Base-by-base conservation (phyloP, 2,329 filamentous ascomycete species). In the Cryphonectria naterciae region DNA sequence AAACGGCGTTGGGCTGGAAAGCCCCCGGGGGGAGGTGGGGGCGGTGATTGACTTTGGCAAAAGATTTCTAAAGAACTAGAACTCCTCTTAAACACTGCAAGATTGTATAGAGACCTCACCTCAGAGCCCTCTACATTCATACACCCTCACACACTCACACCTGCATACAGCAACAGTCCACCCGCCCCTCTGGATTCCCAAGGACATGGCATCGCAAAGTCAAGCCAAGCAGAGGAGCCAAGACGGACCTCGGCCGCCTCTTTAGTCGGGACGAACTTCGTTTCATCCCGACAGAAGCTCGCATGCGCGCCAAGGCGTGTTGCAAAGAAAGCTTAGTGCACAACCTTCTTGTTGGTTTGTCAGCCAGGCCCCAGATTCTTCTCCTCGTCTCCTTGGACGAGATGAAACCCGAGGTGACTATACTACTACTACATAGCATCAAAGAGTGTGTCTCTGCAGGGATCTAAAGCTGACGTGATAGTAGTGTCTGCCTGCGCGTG, bases 241-340 rank as follows among this genome's bases (percentile, higher is more conserved):
- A 61, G 35, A 58, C 17, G 25, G 35, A 58, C 22, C 32, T 39
- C 22, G 54, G 10, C 32, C 35, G 28, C 64, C 46, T 68, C 54
- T 65, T 65, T 65, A 19, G 43, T 70, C 43, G 65, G 67, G 68
- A 70, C 65, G 68, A 49, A 60, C 46, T 43, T n/a, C 22, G 56
- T 68, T 70, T 70, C 65, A 68, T 70, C 68, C 49, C 58, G 35
- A 43, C 37, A 60, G 25, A 39, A 32, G 58, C 35, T 61, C 17
- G 35, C 22, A 7, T n/a, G 10, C 35, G 19, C 58, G 58, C 35
- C 19, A 61, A 61, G 58, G 5, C 32, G 32, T 15, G 7, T 61
- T 19, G 22, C 22, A n/a, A 37, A 10, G 11, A 13, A 61, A 61
- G 22, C 35, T 61, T 61, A 39, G 58, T 10, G 22, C 22, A 39